A percentile compares a stretch with the other conserved stretches of the same genome.
Evolutionary conservation across 306 rosid species (phyloP).

Genomic region (Elaeagnus macrophylla): DNA sequence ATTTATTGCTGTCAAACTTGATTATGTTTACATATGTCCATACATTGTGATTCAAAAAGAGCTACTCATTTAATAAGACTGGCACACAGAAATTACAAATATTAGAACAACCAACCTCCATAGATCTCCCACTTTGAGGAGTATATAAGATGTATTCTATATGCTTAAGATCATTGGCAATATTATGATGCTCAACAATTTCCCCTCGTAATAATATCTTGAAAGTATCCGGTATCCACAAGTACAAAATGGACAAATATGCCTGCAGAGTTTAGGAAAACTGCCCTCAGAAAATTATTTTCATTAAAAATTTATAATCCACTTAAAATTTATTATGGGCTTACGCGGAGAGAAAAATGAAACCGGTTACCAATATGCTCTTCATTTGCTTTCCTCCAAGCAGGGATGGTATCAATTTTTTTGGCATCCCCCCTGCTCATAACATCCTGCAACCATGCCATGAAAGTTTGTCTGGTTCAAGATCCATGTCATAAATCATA

Average conservation of each 20-base stretch:
- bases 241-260: slow-evolving; percentile 84
- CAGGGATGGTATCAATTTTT: slow-evolving; percentile 19
- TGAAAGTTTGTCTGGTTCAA: slow-evolving; percentile 10
- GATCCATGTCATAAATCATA: slow-evolving; percentile 4
- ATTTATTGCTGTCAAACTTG: not conserved
- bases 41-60: not conserved
- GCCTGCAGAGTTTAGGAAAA: slow-evolving; percentile 41
- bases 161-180: slow-evolving; percentile 69
- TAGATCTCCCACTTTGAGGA: slow-evolving; percentile 50
- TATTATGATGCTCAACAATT: slow-evolving; percentile 60
- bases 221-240: slow-evolving; percentile 52
- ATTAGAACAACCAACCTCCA: slow-evolving; percentile 54
- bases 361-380: slow-evolving; percentile 63
- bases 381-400: slow-evolving; percentile 42
- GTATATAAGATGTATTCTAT: slow-evolving; percentile 50
- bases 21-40: not conserved
- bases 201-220: slow-evolving; percentile 62
- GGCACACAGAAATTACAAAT: not conserved
- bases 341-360: slow-evolving; percentile 75
- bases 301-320: slow-evolving; percentile 2
- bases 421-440: slow-evolving; percentile 49
- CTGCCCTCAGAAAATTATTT: slow-evolving; percentile 17
- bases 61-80: not conserved
- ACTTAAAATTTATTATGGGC: slow-evolving; percentile 16
- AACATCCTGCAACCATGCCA: slow-evolving; percentile 62